Conservation (phyloP, 345 rosid species). For the Linum usitatissimum region DNA sequence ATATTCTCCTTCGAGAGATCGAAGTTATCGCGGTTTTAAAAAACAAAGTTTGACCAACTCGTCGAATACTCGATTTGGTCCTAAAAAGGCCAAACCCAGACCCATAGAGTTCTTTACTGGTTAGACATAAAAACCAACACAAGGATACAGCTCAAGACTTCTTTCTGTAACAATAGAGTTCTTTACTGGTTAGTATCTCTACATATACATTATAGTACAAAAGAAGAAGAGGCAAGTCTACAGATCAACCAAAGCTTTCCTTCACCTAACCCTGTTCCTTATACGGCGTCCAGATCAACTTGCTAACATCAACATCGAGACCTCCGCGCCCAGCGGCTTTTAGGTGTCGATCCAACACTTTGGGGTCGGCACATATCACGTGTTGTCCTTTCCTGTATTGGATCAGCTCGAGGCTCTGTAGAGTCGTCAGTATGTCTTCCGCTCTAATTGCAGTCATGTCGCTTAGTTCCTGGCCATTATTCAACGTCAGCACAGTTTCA, state of each 20-base stretch:
- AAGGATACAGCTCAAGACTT: too few relatives aligned
- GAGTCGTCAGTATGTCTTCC: constrained; percentile 84
- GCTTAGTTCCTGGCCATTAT: constrained; percentile 63
- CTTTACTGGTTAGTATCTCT: background rate
- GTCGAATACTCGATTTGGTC: too few relatives aligned
- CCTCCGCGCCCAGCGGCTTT: constrained; percentile 98
- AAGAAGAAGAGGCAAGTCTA: background rate
- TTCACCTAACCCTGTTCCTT: constrained; percentile 58
- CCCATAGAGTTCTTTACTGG: too few relatives aligned
- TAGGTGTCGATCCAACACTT: constrained; percentile 90
- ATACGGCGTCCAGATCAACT: constrained; percentile 97
- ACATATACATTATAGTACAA: background rate
- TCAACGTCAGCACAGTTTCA: background rate
- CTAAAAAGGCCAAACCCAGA: too few relatives aligned
- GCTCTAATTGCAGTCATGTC: constrained; percentile 99
- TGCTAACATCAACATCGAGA: constrained; percentile 91
- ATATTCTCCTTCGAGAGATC: too few relatives aligned
- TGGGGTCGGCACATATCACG: constrained; percentile 95
- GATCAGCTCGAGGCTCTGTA: constrained; percentile 90
- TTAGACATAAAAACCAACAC: too few relatives aligned
- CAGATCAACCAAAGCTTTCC: background rate
- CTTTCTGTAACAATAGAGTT: too few relatives aligned
- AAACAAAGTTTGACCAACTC: too few relatives aligned
- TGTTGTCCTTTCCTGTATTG: constrained; percentile 99
- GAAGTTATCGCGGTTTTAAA: too few relatives aligned